Conservation (phyloP, 1,139 yeast species). For the Pichia sp. region DNA sequence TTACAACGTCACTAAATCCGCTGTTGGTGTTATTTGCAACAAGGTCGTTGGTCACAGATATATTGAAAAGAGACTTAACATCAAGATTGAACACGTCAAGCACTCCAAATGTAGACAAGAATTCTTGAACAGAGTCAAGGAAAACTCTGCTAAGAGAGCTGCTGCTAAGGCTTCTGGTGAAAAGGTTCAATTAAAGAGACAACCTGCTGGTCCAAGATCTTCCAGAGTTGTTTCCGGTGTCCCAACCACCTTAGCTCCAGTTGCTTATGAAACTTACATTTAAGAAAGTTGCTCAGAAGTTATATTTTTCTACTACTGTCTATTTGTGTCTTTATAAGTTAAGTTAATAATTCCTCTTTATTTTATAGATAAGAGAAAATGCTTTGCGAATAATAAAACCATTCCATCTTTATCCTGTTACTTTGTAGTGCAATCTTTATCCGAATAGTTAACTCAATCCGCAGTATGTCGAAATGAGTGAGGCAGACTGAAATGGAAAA, state of each 20-base stretch:
- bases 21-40: slow-evolving; percentile 97
- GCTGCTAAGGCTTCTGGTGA: slow-evolving; percentile 96
- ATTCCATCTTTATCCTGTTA: not conserved
- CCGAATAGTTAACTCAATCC: not conserved
- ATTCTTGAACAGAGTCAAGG: slow-evolving; percentile 96
- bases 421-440: not conserved
- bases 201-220: slow-evolving; percentile 96
- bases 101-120: slow-evolving; percentile 99
- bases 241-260: slow-evolving; percentile 98
- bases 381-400: slow-evolving; percentile 8
- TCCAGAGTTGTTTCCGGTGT: slow-evolving; percentile 72
- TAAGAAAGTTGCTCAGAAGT: slow-evolving; percentile 39
- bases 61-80: slow-evolving; percentile 96
- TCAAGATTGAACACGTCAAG: slow-evolving; percentile 98
- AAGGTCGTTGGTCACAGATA: slow-evolving; percentile 99
- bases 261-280: slow-evolving; percentile 98
- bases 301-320: not conserved
- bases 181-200: slow-evolving; percentile 91
- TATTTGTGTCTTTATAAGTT: slow-evolving; percentile 14
- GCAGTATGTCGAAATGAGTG: too few relatives aligned
- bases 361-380: slow-evolving; percentile 12
- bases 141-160: slow-evolving; percentile 87
- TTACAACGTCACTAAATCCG: slow-evolving; percentile 96
- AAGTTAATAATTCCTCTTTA: slow-evolving; percentile 10
- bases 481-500: not conserved